phyloP scores from a whole-genome alignment of 2,329 filamentous ascomycete genomes.

The Fusarium acutatum region DNA sequence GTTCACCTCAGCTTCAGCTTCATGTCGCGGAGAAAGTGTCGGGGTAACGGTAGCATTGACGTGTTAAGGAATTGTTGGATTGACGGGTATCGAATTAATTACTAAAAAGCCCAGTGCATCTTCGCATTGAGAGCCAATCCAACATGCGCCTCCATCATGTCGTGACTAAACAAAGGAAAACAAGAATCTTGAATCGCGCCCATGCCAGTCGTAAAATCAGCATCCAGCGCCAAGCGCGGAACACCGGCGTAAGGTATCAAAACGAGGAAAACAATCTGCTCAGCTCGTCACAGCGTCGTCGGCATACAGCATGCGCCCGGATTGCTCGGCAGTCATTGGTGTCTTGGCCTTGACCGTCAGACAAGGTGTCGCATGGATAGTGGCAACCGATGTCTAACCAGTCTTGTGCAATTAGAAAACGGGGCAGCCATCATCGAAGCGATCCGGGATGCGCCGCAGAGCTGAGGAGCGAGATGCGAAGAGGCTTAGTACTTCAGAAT shows the following conservation, averaged over 20 bases:
- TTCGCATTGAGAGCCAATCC: slow-evolving; percentile 40
- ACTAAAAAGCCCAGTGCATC: slow-evolving; percentile 41
- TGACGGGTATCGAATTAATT: slow-evolving; percentile 44
- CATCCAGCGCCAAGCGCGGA: slow-evolving; percentile 23
- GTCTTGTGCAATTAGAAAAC: slow-evolving; percentile 15
- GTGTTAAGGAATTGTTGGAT: slow-evolving; percentile 36
- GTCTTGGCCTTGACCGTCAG: slow-evolving; percentile 33
- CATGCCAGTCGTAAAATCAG: slow-evolving; percentile 34
- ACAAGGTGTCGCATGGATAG: slow-evolving; percentile 15
- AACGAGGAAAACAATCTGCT: slow-evolving; percentile 16
- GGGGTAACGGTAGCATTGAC: neutral
- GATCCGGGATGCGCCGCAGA: slow-evolving; percentile 14
- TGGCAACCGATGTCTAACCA: slow-evolving; percentile 19
- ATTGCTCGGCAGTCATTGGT: slow-evolving; percentile 29
- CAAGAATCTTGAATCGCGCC: slow-evolving; percentile 9
- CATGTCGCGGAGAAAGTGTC: neutral
- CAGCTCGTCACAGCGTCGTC: slow-evolving; percentile 17
- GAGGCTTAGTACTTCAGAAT: slow-evolving; percentile 81
- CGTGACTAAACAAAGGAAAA: slow-evolving; percentile 33
- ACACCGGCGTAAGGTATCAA: slow-evolving; percentile 32
- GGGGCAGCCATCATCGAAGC: slow-evolving; percentile 22
- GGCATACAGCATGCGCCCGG: slow-evolving; percentile 17
- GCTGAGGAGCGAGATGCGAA: slow-evolving; percentile 17
- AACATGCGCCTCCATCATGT: slow-evolving; percentile 34
- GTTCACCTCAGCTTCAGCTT: neutral